Evolutionary conservation across 2,329 filamentous ascomycete genomes (phyloP), one percentile per base, ranked within the genome.

Genomic region (Pezicula carpinea): DNA sequence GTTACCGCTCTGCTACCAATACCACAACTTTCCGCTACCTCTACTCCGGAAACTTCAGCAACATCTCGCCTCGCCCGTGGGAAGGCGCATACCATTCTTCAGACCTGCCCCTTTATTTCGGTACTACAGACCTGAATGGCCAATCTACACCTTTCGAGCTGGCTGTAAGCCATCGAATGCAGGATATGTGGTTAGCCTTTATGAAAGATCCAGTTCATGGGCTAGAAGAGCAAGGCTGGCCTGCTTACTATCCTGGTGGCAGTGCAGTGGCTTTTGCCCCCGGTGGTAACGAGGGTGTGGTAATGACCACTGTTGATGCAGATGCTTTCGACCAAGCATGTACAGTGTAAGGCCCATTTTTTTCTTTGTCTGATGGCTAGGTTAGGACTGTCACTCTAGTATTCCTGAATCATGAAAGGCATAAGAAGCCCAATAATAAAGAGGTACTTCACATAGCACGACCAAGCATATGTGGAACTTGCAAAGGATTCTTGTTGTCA

Each of bases 151-250:
- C 23, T 26, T 56, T 59, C 31, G 54, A 61, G 43, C 48, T 41
- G 15, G 52, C 52, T 7, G 44, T 63, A 0, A 55, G 51, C 19
- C 42, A 52, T 22, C 56, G 54, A 19, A 53, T 66, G 39, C 58
- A 63, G 21, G 56, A 58, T 18, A 58, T 63, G 6, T 66, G 59
- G 61, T 54, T 64, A 1, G 56, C 59, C 4, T 67, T 67, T 47
- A 59, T 63, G 22, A 64, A 58, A 42, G 54, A 66, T 49, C 59
- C 65, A 1, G 39, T 39, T 3, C 50, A 55, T 23, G 64, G 62
- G 1, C 47, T 65, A 43, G 34, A 31, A 2, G 36, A 31, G 1
- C 33, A 44, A 10, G 46, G 49, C 15, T 57, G 52, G 54, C 10
- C 39, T 5, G n/a, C 47, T 3, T 52, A 55, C 46, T 17, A 6